phyloP scores from a whole-genome alignment of 2,329 filamentous ascomycete species.

The Penicillium griseofulvum region DNA sequence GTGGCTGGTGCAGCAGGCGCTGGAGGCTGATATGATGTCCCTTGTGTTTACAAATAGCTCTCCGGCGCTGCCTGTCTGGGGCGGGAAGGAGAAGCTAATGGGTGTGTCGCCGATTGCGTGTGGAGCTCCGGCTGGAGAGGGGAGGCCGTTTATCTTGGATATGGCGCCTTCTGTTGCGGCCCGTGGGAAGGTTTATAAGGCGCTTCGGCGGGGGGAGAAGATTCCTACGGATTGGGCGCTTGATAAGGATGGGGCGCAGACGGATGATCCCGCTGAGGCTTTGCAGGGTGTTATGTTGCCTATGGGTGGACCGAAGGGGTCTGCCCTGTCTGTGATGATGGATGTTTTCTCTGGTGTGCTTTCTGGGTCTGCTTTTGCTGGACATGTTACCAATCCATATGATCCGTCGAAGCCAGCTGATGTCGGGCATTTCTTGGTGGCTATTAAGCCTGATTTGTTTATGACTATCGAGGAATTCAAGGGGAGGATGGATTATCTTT shows the following conservation, averaged over 20 bases:
- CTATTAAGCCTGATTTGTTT: slow-evolving; percentile 71
- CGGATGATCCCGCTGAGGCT: slow-evolving; percentile 68
- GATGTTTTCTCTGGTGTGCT: slow-evolving; percentile 79
- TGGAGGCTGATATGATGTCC: slow-evolving; percentile 69
- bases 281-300: slow-evolving; percentile 78
- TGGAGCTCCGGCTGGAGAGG: slow-evolving; percentile 65
- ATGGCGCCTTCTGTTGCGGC: slow-evolving; percentile 49
- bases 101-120: slow-evolving; percentile 72
- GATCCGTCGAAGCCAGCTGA: slow-evolving; percentile 66
- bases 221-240: slow-evolving; percentile 65
- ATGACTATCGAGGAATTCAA: slow-evolving; percentile 69
- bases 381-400: slow-evolving; percentile 73
- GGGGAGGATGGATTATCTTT: slow-evolving; percentile 57
- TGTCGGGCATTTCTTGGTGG: slow-evolving; percentile 72
- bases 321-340: slow-evolving; percentile 78
- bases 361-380: slow-evolving; percentile 74
- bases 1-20: slow-evolving; percentile 74
- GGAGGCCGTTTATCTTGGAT: slow-evolving; percentile 56
- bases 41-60: slow-evolving; percentile 71
- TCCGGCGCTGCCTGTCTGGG: slow-evolving; percentile 69
- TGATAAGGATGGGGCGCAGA: slow-evolving; percentile 66
- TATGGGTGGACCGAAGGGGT: slow-evolving; percentile 82
- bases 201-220: slow-evolving; percentile 41
- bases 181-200: slow-evolving; percentile 48
- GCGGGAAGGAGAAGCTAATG: slow-evolving; percentile 65